These are phyloP conservation scores for Papiliotrema nemorosa DNA, from an alignment of 1,284 basidiomycete species.

Conservation along the genomic window DNA sequence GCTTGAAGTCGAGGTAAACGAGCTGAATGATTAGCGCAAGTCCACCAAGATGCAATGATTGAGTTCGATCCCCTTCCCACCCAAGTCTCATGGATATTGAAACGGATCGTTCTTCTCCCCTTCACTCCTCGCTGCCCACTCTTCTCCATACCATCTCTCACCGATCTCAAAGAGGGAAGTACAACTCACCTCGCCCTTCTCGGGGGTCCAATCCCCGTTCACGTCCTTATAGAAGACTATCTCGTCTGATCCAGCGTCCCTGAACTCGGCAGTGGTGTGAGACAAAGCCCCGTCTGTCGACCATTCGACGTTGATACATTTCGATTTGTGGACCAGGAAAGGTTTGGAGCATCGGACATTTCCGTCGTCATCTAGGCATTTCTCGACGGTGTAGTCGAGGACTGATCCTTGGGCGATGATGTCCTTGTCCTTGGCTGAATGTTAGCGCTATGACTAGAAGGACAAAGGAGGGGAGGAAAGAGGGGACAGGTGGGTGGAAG, in stretches of 20 bases:
- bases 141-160: no score
- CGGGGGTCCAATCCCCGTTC: constrained; percentile 46
- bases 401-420: constrained; percentile 29
- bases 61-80: no score
- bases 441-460: constrained; percentile 7
- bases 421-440: constrained; percentile 12
- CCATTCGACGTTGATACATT: constrained; percentile 47
- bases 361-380: constrained; percentile 43
- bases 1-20: constrained; percentile 49
- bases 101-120: no score
- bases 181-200: constrained; percentile 42
- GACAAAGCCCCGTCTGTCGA: constrained; percentile 43
- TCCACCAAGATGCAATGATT: neutral
- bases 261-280: constrained; percentile 48
- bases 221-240: constrained; percentile 47
- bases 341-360: constrained; percentile 46
- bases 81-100: no score
- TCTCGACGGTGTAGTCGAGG: constrained; percentile 44
- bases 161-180: no score
- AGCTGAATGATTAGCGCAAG: constrained; percentile 20
- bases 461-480: no score
- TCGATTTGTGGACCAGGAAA: constrained; percentile 42
- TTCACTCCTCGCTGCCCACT: no score
- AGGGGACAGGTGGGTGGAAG: no score
- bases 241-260: constrained; percentile 44